Base-by-base conservation (phyloP, 306 rosid species). In the Mimosa bimucronata region DNA sequence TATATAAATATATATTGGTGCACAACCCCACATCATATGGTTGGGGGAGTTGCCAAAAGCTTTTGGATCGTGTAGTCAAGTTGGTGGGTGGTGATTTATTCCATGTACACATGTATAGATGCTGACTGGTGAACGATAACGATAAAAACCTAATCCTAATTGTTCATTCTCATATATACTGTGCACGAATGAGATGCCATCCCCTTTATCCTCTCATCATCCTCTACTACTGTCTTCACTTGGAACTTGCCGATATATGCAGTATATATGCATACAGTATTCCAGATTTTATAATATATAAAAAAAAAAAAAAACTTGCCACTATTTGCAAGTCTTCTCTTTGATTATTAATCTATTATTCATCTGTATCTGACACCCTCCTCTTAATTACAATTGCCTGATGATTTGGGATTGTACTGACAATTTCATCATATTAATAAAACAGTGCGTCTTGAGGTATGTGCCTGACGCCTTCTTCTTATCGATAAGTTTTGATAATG, bases 71-170 rank as follows among this genome's bases (percentile, higher is more conserved):
- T 53, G 60, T 7, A 29, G 28, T 23, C 65, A 58, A 58, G 65
- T 58, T 30, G 65, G 65, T 21, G 62, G 66, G 18, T 60, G 66
- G 65, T 57, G 64, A 23, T 1, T 29, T 55, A 55, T 55, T 55
- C 62, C 62, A 55, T 50, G 6, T 50, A 5, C 6, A 4, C 2
- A 50, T 55, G 7, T 2, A 9, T 6, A 53, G 26, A 53, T 53
- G 60, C 60, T 53, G 11, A 53, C 60, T 53, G 60, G 12, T 19
- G 26, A 53, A 53, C 53, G 37, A 62, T 62, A 28, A 28, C 68
- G 41, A 62, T 62, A 29, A 85, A 66, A 76, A 77, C 85, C 80
- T 73, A 81, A 53, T 44, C 60, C 14, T 34, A 9, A 3, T 18
- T 57, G 34, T 30, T 61, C 11, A 61, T 14, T 45, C 15, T 10